Percentiles rank a stretch among this genome's conserved stretches.
phyloP scores from a whole-genome alignment of 2,329 filamentous ascomycete species.

The Botrytis cinerea region DNA sequence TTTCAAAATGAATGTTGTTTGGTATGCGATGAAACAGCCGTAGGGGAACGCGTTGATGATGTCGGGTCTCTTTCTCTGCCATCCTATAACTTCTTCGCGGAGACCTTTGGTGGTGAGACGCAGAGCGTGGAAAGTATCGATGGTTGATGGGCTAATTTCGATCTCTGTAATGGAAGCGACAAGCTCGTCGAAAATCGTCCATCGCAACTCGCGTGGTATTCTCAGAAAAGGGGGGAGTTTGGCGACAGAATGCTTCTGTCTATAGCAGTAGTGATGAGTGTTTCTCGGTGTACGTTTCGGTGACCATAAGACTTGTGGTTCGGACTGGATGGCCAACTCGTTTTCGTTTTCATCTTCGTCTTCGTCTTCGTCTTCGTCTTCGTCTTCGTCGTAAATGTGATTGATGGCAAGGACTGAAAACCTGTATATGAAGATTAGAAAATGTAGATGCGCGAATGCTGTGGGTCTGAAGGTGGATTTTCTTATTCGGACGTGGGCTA shows the following conservation, averaged over 20 bases:
- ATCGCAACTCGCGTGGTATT: not conserved
- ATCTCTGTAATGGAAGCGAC: not conserved
- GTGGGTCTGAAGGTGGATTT: fast-evolving
- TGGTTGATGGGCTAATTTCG: not conserved
- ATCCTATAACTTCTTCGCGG: not conserved
- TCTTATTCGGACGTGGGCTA: too few species aligned
- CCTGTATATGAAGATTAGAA: not conserved
- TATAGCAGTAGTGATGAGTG: fast-evolving
- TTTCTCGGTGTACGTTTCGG: not conserved
- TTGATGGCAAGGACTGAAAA: not conserved
- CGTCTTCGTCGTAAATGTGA: not conserved
- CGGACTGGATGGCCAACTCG: not conserved
- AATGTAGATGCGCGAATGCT: too few species aligned
- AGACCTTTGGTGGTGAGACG: slow-evolving; percentile 10
- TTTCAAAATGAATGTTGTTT: not conserved
- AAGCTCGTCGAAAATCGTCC: not conserved
- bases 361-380: not conserved
- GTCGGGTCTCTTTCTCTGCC: not conserved
- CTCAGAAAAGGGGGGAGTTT: not conserved
- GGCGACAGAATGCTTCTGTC: not conserved
- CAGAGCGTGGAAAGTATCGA: not conserved
- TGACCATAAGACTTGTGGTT: fast-evolving
- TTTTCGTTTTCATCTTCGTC: not conserved
- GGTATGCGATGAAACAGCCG: not conserved
- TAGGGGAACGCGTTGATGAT: not conserved